A percentile compares a stretch with the other conserved stretches of the same genome.
Conservation (phyloP, 106 monocot genomes). For the Dactylorhiza incarnata region DNA sequence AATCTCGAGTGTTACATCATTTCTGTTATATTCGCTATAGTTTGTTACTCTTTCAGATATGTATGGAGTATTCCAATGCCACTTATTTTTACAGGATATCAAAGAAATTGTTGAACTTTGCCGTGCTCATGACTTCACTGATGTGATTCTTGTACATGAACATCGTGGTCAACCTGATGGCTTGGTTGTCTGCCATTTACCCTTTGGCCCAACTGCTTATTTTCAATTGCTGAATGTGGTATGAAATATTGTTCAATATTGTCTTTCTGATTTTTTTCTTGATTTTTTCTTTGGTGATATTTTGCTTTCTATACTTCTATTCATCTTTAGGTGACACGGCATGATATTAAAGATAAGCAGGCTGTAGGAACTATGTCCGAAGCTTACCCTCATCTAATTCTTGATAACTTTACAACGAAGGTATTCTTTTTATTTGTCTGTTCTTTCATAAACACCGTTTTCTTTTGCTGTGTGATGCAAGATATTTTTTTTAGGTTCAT, state of each 20-base stretch:
- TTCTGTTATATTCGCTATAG: not conserved
- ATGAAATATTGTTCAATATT: slow-evolving; percentile 24
- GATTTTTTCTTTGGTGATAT: not conserved
- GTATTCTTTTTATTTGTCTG: slow-evolving; percentile 18
- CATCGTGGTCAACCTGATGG: slow-evolving; percentile 90
- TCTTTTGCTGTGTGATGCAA: not conserved
- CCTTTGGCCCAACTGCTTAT: slow-evolving; percentile 94
- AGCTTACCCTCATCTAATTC: slow-evolving; percentile 86
- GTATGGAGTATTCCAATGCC: not conserved
- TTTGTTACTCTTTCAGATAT: not conserved
- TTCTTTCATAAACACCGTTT: not conserved
- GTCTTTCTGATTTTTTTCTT: not conserved
- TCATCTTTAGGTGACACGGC: slow-evolving; percentile 67
- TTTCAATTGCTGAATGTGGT: slow-evolving; percentile 96
- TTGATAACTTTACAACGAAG: slow-evolving; percentile 77
- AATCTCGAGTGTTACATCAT: too few species aligned
- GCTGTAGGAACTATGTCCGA: slow-evolving; percentile 89
- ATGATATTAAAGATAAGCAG: slow-evolving; percentile 95
- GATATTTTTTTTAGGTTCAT: not conserved
- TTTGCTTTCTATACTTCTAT: not conserved
- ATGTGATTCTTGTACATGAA: slow-evolving; percentile 93
- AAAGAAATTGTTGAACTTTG: slow-evolving; percentile 88
- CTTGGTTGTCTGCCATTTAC: slow-evolving; percentile 87
- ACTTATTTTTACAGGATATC: slow-evolving; percentile 48
- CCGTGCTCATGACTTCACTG: slow-evolving; percentile 82